A percentile compares a stretch with the other conserved stretches of the same genome.
Evolutionary conservation across 768 basidiomycete genomes (phyloP).

Genomic region (Ramaria sp.): DNA sequence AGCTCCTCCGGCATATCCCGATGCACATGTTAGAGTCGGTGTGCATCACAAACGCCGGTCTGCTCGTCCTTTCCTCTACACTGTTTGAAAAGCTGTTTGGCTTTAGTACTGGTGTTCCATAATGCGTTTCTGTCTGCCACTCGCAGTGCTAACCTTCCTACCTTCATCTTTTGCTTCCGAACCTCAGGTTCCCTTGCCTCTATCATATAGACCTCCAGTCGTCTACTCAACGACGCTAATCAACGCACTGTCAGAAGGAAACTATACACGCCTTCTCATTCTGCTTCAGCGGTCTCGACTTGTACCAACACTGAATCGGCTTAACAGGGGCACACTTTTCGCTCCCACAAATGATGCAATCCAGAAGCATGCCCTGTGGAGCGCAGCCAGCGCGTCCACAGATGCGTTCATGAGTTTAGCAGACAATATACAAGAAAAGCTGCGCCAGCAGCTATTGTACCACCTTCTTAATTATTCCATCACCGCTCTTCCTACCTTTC

Average conservation of each 20-base stretch:
- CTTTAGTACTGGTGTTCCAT: background rate
- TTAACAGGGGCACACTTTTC: constrained; percentile 78
- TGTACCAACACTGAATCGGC: constrained; percentile 82
- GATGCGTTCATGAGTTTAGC: constrained; percentile 28
- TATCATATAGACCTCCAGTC: constrained; percentile 14
- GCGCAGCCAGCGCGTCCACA: constrained; percentile 9
- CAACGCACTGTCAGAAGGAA: constrained; percentile 68
- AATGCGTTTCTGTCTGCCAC: background rate
- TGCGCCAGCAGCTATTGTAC: constrained; percentile 90
- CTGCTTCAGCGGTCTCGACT: constrained; percentile 80
- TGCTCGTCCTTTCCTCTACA: background rate
- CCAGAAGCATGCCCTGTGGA: constrained; percentile 20
- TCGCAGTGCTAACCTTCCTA: background rate
- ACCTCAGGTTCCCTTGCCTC: background rate
- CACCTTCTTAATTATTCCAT: constrained; percentile 84
- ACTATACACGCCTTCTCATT: constrained; percentile 64
- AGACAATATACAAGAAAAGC: constrained; percentile 75
- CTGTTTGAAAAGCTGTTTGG: background rate
- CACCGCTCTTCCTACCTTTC: constrained; percentile 28
- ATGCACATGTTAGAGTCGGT: no score
- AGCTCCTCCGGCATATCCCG: no score
- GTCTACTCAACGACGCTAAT: constrained; percentile 50
- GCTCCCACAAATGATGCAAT: constrained; percentile 95
- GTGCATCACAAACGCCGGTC: no score
- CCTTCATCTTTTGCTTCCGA: background rate